Conservation (phyloP, 257 asterid genomes). For the Solanum lignicaule region DNA sequence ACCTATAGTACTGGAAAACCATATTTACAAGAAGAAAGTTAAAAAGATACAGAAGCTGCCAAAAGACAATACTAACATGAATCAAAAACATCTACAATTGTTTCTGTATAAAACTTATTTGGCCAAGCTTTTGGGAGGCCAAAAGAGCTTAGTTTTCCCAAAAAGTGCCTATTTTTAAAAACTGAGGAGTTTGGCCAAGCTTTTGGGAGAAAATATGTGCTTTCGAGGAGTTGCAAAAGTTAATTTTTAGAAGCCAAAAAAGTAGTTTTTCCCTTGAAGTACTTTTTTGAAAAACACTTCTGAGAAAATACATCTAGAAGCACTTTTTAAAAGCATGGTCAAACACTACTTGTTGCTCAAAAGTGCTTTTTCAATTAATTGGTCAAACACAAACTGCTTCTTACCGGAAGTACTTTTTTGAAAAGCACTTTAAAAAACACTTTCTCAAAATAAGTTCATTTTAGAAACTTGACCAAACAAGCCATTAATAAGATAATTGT, state of each 20-base stretch:
- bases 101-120: not conserved
- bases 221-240: not conserved
- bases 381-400: not conserved
- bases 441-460: not conserved
- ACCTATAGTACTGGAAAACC: not conserved
- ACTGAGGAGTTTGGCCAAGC: not conserved
- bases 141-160: not conserved
- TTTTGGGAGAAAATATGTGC: not conserved
- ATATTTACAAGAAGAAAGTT: not conserved
- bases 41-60: not conserved
- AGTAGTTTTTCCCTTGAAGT: not conserved
- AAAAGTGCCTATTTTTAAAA: not conserved
- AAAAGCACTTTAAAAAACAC: not conserved
- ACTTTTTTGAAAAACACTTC: not conserved
- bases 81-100: not conserved
- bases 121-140: not conserved
- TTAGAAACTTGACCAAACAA: not conserved
- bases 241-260: not conserved
- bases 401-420: not conserved
- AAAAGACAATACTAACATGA: not conserved
- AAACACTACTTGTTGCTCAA: not conserved
- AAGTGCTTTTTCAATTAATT: not conserved
- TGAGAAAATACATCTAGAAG: not conserved
- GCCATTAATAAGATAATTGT: not conserved
- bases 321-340: not conserved